Conservation (phyloP, 768 basidiomycete species). For the Stropharia rugosoannulata region DNA sequence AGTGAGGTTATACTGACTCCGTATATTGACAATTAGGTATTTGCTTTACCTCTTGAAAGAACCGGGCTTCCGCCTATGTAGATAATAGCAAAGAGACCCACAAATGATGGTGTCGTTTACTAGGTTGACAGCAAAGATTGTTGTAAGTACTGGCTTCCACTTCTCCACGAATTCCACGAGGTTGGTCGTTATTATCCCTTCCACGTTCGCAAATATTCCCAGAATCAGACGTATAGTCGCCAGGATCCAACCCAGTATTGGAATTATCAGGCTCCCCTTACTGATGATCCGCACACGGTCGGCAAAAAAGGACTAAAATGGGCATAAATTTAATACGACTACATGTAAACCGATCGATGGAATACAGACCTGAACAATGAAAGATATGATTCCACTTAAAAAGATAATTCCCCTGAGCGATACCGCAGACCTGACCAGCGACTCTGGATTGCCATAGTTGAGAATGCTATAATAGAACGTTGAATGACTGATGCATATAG, state of each 20-base stretch:
- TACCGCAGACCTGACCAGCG: not conserved
- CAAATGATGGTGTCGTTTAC: not conserved
- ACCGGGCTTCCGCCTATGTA: not conserved
- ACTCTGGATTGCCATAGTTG: not conserved
- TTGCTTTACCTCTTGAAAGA: not conserved
- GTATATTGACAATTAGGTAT: not conserved
- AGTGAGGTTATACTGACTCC: not conserved
- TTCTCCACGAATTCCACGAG: not conserved
- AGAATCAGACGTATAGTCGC: not conserved
- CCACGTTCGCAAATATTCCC: not conserved
- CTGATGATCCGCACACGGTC: constrained; percentile 2
- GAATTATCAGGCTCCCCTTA: not conserved
- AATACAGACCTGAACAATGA: constrained; percentile 4
- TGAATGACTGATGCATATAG: constrained; percentile 1
- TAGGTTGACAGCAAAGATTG: not conserved
- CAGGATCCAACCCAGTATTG: not conserved
- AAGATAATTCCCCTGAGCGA: constrained; percentile 1
- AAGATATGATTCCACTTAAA: not conserved
- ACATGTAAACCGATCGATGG: no score
- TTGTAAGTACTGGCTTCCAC: not conserved
- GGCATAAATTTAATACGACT: not conserved
- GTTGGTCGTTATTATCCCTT: not conserved
- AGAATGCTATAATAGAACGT: not conserved
- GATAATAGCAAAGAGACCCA: not conserved
- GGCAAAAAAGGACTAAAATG: constrained; percentile 5